Conservation (phyloP, 768 basidiomycete genomes). For the Podaxis sp. region DNA sequence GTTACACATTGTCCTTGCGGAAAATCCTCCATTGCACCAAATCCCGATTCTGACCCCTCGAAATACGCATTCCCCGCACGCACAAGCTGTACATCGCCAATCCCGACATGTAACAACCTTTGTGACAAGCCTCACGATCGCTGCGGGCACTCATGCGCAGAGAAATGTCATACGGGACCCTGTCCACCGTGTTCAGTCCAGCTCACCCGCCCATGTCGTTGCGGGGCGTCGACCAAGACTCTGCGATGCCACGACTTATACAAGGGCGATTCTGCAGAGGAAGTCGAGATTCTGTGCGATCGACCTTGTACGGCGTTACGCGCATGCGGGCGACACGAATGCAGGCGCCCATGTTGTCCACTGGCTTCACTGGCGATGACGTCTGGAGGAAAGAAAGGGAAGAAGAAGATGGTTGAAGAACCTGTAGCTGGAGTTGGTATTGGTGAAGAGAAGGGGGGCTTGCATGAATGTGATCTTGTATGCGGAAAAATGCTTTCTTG, state of each 20-base stretch:
- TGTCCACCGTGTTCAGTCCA: slow-evolving; percentile 79
- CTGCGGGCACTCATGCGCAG: slow-evolving; percentile 76
- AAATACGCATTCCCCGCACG: slow-evolving; percentile 41
- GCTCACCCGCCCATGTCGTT: slow-evolving; percentile 80
- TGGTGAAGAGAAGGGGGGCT: slow-evolving; percentile 59
- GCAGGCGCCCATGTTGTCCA: slow-evolving; percentile 85
- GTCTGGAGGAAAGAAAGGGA: slow-evolving; percentile 50
- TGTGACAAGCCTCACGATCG: slow-evolving; percentile 63
- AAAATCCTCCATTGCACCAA: slow-evolving; percentile 47
- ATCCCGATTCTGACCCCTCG: slow-evolving; percentile 23
- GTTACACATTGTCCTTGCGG: slow-evolving; percentile 86
- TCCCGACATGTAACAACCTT: slow-evolving; percentile 72
- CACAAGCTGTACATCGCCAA: slow-evolving; percentile 62
- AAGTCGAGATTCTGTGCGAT: slow-evolving; percentile 67
- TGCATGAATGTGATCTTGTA: slow-evolving; percentile 83
- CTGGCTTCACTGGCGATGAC: slow-evolving; percentile 59
- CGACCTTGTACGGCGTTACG: slow-evolving; percentile 74
- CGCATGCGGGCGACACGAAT: slow-evolving; percentile 85
- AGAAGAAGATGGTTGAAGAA: slow-evolving; percentile 42
- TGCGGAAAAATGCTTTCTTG: slow-evolving; percentile 74
- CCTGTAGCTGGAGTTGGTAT: slow-evolving; percentile 26
- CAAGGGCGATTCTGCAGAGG: slow-evolving; percentile 30
- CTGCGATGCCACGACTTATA: slow-evolving; percentile 54
- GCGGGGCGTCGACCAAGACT: slow-evolving; percentile 63
- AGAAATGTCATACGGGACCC: slow-evolving; percentile 68